Percentiles rank a stretch among this genome's conserved stretches.
These are phyloP conservation scores for Penicillium olsonii DNA, from an alignment of 2,329 filamentous ascomycete genomes.

Conservation along the genomic window DNA sequence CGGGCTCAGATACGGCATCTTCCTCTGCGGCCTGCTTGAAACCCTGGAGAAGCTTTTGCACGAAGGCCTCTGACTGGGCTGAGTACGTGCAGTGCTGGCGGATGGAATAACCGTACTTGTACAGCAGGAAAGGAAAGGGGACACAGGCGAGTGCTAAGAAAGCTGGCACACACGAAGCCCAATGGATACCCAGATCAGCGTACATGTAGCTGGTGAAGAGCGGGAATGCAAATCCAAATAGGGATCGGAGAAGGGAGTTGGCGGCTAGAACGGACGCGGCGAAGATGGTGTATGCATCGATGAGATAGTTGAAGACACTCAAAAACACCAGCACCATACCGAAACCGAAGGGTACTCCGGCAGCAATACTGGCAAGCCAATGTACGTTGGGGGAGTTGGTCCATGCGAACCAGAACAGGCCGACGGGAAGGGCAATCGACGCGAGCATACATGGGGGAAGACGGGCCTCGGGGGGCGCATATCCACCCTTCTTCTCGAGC, in stretches of 20 bases:
- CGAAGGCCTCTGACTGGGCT: slow-evolving; percentile 34
- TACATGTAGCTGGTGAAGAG: slow-evolving; percentile 52
- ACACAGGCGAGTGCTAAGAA: slow-evolving; percentile 49
- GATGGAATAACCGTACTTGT: slow-evolving; percentile 43
- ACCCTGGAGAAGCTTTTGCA: slow-evolving; percentile 18
- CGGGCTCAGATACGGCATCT: neutral
- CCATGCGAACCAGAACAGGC: slow-evolving; percentile 64
- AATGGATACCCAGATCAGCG: slow-evolving; percentile 47
- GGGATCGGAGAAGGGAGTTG: slow-evolving; percentile 48
- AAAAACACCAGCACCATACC: slow-evolving; percentile 46
- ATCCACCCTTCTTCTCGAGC: slow-evolving; percentile 52
- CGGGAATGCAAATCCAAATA: slow-evolving; percentile 51
- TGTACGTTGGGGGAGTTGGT: slow-evolving; percentile 51
- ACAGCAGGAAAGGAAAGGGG: slow-evolving; percentile 48
- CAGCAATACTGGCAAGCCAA: slow-evolving; percentile 42
- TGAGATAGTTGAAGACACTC: slow-evolving; percentile 45
- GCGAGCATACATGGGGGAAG: slow-evolving; percentile 53
- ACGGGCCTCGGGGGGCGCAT: slow-evolving; percentile 62
- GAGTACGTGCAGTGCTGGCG: slow-evolving; percentile 46
- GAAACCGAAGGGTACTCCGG: slow-evolving; percentile 43
- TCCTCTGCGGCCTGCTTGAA: slow-evolving; percentile 1
- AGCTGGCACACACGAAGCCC: slow-evolving; percentile 49
- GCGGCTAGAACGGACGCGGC: slow-evolving; percentile 47
- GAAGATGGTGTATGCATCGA: slow-evolving; percentile 47
- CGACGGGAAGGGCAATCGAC: slow-evolving; percentile 55